Percentiles rank a stretch among this genome's conserved stretches.
phyloP scores from a whole-genome alignment of 805 yeast genomes.

The Wickerhamiella sergipiensis region DNA sequence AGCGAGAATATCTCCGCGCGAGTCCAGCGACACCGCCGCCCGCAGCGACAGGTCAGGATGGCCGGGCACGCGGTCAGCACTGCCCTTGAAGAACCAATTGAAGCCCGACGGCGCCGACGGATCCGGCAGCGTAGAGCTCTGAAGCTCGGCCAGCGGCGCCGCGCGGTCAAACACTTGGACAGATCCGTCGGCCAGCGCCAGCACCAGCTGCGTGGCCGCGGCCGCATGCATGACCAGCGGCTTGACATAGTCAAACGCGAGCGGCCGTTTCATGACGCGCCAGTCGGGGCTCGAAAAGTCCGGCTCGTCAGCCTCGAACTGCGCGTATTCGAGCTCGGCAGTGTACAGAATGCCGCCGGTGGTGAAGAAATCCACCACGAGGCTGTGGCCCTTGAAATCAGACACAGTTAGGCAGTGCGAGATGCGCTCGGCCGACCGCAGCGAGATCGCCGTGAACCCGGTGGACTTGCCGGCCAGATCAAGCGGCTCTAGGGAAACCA shows the following conservation, averaged over 20 bases:
- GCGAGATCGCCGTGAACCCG: conserved; percentile 19
- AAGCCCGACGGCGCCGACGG: conserved; percentile 9
- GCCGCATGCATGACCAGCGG: conserved; percentile 43
- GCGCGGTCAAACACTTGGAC: conserved; percentile 29
- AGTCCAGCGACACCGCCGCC: conserved; percentile 25
- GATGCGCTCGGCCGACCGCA: conserved; percentile 28
- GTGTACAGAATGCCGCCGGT: conserved; percentile 40
- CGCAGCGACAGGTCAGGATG: conserved; percentile 30
- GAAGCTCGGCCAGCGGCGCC: conserved; percentile 22
- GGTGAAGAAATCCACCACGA: conserved; percentile 30
- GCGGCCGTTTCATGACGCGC: conserved; percentile 59
- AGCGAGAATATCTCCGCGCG: conserved; percentile 23
- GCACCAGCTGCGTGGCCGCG: conserved; percentile 33
- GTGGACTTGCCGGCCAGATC: conserved; percentile 20
- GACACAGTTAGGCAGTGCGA: conserved; percentile 28
- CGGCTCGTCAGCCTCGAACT: conserved; percentile 26
- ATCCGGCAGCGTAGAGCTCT: conserved; percentile 26
- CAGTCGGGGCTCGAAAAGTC: conserved; percentile 28
- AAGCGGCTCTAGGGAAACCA: conserved; percentile 20
- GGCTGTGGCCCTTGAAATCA: conserved; percentile 14
- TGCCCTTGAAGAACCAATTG: conserved; percentile 23
- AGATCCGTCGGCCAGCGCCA: conserved; percentile 67
- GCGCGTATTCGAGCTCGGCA: conserved; percentile 29
- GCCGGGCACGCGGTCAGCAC: conserved; percentile 28
- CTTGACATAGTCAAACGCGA: conserved; percentile 41